phyloP scores from a whole-genome alignment of 192 early-diverging fungal genomes.

The Phycomyces blakesleeanus region DNA sequence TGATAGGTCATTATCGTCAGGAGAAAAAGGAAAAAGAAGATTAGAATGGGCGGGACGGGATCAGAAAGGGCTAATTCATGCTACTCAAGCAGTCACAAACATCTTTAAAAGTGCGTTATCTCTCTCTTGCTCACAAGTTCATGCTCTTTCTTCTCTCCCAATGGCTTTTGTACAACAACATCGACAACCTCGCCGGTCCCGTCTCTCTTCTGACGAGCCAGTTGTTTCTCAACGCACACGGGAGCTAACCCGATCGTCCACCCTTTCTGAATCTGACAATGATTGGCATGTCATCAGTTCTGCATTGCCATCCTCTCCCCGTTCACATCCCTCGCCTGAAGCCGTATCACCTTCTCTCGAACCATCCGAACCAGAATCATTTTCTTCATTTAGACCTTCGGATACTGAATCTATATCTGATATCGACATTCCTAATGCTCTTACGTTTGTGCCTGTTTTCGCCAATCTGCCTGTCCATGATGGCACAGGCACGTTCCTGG shows the following conservation, averaged over 20 bases:
- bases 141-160: conserved; percentile 7
- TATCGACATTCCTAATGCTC: conserved; percentile 14
- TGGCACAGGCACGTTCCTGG: conserved; percentile 33
- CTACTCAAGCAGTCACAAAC: no score
- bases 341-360: conserved; percentile 11
- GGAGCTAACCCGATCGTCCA: background rate
- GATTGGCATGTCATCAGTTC: background rate
- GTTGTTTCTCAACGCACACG: background rate
- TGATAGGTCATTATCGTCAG: background rate
- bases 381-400: conserved; percentile 24
- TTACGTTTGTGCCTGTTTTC: conserved; percentile 10
- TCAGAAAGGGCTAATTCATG: no score
- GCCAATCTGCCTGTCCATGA: conserved; percentile 30
- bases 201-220: background rate
- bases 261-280: conserved; percentile 22
- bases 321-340: background rate
- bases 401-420: conserved; percentile 30
- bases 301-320: background rate
- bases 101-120: no score
- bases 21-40: background rate
- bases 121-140: background rate
- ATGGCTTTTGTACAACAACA: conserved; percentile 37
- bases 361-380: conserved; percentile 28
- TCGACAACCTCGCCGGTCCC: conserved; percentile 5
- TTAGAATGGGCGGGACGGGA: background rate